Evolutionary conservation across 768 basidiomycete genomes (phyloP), one percentile per base, ranked within the genome.

Genomic region (Kwoniella europaea): DNA sequence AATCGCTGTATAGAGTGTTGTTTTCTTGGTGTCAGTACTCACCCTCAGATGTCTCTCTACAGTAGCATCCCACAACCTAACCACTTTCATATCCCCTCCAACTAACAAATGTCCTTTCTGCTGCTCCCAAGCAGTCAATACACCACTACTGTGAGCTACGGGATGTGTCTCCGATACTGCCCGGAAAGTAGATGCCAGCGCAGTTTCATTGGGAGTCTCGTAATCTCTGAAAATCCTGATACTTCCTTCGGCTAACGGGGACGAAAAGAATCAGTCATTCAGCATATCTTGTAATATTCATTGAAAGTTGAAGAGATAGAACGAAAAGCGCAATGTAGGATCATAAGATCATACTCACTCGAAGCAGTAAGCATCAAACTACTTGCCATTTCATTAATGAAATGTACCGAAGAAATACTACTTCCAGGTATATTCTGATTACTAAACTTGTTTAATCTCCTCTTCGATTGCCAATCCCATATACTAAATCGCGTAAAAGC

Each of bases 331-430:
- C 29, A 29, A 29, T 29, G 4, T 29, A 29, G 29, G 29, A 29
- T 29, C 29, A 29, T 29, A 4, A 29, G 3, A 29, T 1, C 29
- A 29, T 29, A 29, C 90, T 69, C 76, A 94, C 93, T 89, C 71
- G 96, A 91, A 4, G 90, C 94, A 29, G 91, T 91, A 65, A 98
- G 83, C 64, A 98, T 89, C 56, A 98, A 90, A 1, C 93, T 94
- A 10, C 92, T 91, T 15, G 94, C 91, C 68, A 97, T 94, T 84
- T 99, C 93, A 81, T 99, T 98, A 82, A 98, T 93, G 79, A 98
- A 90, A 65, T 93, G 89, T 22, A 98, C 84, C 2, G 92, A 90
- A 0, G 97, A 95, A 68, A 98, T 92, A 65, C 88, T 90, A 4
- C 91, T 91, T 44, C 91, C 91, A 66, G 85, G 86, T 1, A 91